Evolutionary conservation across 2,329 filamentous ascomycete species (phyloP).

Genomic region (Trichoderma afroharzianum): DNA sequence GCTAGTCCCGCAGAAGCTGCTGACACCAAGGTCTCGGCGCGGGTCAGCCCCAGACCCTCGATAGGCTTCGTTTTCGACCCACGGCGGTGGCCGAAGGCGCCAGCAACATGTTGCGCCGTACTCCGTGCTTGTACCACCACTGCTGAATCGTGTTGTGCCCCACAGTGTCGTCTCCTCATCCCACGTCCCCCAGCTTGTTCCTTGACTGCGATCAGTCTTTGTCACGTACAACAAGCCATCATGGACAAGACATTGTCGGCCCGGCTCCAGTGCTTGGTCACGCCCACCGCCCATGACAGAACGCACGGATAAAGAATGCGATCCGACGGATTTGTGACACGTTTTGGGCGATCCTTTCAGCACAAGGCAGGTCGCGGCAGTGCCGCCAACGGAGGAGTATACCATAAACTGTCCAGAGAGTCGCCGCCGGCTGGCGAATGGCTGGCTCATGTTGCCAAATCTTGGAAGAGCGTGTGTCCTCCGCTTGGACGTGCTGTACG

Average conservation of each 20-base stretch:
- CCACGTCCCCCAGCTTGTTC: slow-evolving; percentile 6
- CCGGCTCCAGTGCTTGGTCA: slow-evolving; percentile 11
- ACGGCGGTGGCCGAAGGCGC: slow-evolving; percentile 19
- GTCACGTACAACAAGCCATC: not conserved
- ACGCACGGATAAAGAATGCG: slow-evolving; percentile 7
- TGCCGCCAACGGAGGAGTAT: not conserved
- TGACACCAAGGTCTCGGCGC: slow-evolving; percentile 14
- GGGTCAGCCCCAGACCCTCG: slow-evolving; percentile 18
- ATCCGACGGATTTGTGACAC: not conserved
- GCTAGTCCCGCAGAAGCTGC: slow-evolving; percentile 17
- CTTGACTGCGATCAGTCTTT: not conserved
- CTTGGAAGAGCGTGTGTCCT: not conserved
- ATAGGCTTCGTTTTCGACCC: slow-evolving; percentile 7
- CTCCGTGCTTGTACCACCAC: slow-evolving; percentile 4
- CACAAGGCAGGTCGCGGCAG: not conserved
- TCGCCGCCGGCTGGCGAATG: not conserved
- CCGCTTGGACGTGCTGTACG: not conserved
- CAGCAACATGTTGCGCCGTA: slow-evolving; percentile 15
- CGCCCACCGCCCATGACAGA: not conserved
- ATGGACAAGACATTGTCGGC: slow-evolving; percentile 11
- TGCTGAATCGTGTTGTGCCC: slow-evolving; percentile 17
- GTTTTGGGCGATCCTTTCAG: slow-evolving; percentile 3
- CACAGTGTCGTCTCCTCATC: slow-evolving; percentile 13
- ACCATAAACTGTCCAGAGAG: not conserved
- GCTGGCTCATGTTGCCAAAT: not conserved